Base-by-base conservation (phyloP, 1,139 yeast species). In the Sugiyamaella grinbergsii region DNA sequence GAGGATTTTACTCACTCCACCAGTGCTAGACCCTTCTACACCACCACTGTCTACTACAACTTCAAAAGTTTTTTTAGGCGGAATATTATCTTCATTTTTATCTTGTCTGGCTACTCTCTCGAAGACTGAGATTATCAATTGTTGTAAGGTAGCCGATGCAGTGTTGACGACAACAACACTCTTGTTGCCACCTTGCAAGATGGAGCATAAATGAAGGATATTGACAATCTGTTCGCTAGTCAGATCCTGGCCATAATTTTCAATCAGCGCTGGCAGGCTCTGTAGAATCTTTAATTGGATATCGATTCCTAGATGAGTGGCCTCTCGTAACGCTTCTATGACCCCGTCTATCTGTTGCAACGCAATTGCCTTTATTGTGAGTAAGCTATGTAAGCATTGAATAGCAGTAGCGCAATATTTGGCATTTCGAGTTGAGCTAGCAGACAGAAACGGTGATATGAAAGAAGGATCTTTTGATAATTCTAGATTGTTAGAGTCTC, bases 71-170 rank as follows among this genome's bases (percentile, higher is more conserved):
- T 36, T 53, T 18, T 49, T 52, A 3, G 69, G 68, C 45, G 67
- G 66, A 2, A 61, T 58, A 18, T 61, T 61, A 4, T 59, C 64
- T 1, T 56, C 50, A 10, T 49, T 57, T 10, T 49, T 49, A 44
- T 75, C 77, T 47, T 73, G 77, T 2, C 68, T 71, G 13, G 64
- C 67, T 2, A 81, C 77, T 51, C 82, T 78, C 53, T 90, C 97
- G 65, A 83, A 91, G 0, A 89, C 77, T 33, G 85, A 80, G 36
- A 85, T 80, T 47, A 90, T 78, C 42, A 93, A 70, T 65, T 93
- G 98, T 58, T 90, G 95, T 43, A 90, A 76, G 1, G 98, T 89
- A 1, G 98, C 98, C 43, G 89, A 82, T 0, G 97, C 97, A 0
- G 98, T 87, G 60, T 90, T 91, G n/a, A 81, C 77, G 2, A 93